phyloP scores from a whole-genome alignment of 2,329 filamentous ascomycete species.

The Orbilia ellipsospora region DNA sequence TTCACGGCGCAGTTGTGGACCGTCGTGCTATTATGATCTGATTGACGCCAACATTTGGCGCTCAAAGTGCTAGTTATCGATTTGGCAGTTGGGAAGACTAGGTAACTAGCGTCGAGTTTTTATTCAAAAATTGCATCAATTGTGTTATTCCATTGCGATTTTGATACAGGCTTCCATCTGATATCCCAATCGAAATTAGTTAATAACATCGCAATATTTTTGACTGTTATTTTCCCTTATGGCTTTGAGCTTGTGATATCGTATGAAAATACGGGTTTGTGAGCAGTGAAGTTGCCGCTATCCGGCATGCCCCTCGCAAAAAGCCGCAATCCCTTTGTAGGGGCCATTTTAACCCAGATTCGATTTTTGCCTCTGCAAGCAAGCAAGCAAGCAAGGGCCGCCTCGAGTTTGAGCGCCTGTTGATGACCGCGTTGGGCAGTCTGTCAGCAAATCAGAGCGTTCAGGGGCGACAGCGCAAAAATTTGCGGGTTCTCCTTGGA shows the following conservation, averaged over 20 bases:
- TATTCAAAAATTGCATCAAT: not conserved
- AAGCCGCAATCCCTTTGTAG: not conserved
- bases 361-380: conserved; percentile 20
- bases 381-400: conserved; percentile 20
- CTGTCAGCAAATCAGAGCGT: conserved; percentile 40
- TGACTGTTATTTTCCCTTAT: not conserved
- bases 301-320: not conserved
- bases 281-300: not conserved
- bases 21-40: conserved; percentile 21
- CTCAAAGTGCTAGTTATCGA: conserved; percentile 27
- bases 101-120: conserved; percentile 5
- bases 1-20: too few species aligned
- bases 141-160: not conserved
- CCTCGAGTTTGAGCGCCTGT: conserved; percentile 42
- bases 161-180: not conserved
- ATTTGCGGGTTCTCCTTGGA: conserved; percentile 8
- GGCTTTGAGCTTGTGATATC: not conserved
- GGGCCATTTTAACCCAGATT: not conserved
- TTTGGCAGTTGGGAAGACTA: conserved; percentile 45
- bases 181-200: not conserved
- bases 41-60: conserved; percentile 45
- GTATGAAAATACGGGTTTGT: not conserved
- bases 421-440: conserved; percentile 28
- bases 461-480: conserved; percentile 41
- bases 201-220: not conserved